Evolutionary conservation across 441 rosid species (phyloP), one percentile per base, ranked within the genome.

Genomic region (Pelargonium citronellum): DNA sequence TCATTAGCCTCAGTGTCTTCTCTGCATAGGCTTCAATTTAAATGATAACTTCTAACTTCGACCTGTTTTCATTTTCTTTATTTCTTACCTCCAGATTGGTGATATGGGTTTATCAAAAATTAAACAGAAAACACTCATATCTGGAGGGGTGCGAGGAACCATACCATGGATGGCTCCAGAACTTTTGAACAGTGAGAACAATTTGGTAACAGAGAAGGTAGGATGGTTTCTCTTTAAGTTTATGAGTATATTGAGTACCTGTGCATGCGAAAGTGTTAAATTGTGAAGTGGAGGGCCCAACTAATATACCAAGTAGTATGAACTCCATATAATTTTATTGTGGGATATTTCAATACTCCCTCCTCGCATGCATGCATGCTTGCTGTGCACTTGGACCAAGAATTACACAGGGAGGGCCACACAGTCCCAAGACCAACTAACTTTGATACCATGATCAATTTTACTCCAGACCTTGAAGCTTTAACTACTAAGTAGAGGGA

Each of bases 131-230:
- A 79, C 86, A 5, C 77, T 79, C 5, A 69, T 83, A 70, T 80
- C 84, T 5, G 84, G 86, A 30, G 86, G 86, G 30, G 73, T 83
- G 63, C 76, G 83, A 67, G 87, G 84, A 69, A 81, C 87, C 15
- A 67, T 83, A 41, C 83, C 87, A 0, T 81, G 87, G 87, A 83
- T 83, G 86, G 86, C 86, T 66, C 84, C 86, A 0, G 86, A 79
- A 51, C 84, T 83, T 24, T 64, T 81, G 65, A 74, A 67, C 43
- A 67, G 76, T 37, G 68, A 73, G 19, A 77, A 68, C 65, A 71
- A 60, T 64, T 72, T 75, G 75, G 87, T 83, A 51, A 73, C 84
- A 1, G 84, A 83, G 62, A 83, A 81, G 84, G 83, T 81, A 57
- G 8, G 69, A 67, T 51, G 49, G 46, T 41, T 27, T 5, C n/a